A percentile compares a stretch with the other conserved stretches of the same genome.
Evolutionary conservation across 2,329 filamentous ascomycete species (phyloP).

Genomic region (Tetracladium maxilliforme): DNA sequence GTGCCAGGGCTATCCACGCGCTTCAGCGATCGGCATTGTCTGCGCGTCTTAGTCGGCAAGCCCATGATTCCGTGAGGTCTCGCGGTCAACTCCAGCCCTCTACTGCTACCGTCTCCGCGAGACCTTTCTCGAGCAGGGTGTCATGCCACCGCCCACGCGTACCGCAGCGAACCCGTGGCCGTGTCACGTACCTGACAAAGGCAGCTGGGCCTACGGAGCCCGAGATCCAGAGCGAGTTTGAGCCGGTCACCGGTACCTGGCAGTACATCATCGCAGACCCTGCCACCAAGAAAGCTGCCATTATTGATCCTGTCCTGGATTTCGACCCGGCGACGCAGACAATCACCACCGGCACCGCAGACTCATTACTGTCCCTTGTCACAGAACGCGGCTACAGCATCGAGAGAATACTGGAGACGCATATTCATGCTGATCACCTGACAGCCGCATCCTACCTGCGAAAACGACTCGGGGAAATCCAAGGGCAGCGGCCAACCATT

Average conservation of each 20-base stretch:
- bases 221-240: slow-evolving; percentile 15
- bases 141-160: too few species aligned
- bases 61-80: too few species aligned
- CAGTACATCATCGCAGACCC: slow-evolving; percentile 44
- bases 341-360: slow-evolving; percentile 34
- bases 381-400: slow-evolving; percentile 28
- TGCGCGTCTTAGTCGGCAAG: too few species aligned
- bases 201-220: slow-evolving; percentile 5
- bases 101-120: too few species aligned
- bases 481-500: slow-evolving; percentile 22
- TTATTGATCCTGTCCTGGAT: slow-evolving; percentile 47
- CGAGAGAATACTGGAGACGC: slow-evolving; percentile 41
- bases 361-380: slow-evolving; percentile 28
- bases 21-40: too few species aligned
- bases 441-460: slow-evolving; percentile 43
- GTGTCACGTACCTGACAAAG: neutral
- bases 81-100: too few species aligned
- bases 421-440: slow-evolving; percentile 43
- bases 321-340: slow-evolving; percentile 26
- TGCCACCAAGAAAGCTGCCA: slow-evolving; percentile 25
- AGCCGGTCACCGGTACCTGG: slow-evolving; percentile 32
- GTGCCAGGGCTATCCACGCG: too few species aligned
- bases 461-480: slow-evolving; percentile 16
- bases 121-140: too few species aligned
- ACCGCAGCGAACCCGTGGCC: too few species aligned